Conservation (phyloP, 139 green algal genomes). For the Ettlia oleoabundans region DNA sequence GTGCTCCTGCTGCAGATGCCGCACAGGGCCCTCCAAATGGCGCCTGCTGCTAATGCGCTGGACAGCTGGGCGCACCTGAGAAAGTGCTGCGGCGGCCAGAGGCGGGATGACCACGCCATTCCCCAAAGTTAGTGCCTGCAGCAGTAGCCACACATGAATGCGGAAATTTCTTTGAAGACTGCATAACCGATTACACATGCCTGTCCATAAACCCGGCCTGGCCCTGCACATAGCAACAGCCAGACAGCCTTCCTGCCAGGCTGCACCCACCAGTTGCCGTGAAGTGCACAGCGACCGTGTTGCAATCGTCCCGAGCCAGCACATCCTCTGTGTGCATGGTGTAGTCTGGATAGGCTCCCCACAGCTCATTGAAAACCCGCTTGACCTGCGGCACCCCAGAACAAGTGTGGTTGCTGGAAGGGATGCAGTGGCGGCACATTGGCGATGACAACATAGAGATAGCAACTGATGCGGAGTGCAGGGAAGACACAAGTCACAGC, state of each 20-base stretch:
- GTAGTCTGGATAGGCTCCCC: conserved; percentile 14
- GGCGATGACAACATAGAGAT: too few relatives aligned
- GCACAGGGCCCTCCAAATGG: too few relatives aligned
- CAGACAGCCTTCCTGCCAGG: background rate
- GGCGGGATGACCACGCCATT: background rate
- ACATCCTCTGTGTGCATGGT: conserved; percentile 6
- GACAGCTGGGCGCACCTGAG: background rate
- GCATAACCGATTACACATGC: too few relatives aligned
- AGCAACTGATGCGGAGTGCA: too few relatives aligned
- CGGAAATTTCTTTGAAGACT: too few relatives aligned
- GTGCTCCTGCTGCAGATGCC: too few relatives aligned
- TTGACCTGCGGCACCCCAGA: background rate
- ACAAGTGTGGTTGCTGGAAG: background rate
- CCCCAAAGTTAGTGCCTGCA: conserved; percentile 16
- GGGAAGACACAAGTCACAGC: too few relatives aligned
- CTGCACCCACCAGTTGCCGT: background rate
- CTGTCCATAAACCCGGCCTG: too few relatives aligned
- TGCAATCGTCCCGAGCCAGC: background rate
- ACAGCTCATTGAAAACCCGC: background rate
- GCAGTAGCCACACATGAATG: too few relatives aligned
- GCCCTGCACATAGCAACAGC: background rate
- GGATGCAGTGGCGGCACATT: too few relatives aligned
- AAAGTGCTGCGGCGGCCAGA: conserved; percentile 9
- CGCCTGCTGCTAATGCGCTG: background rate
- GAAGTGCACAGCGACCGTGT: conserved; percentile 24